A percentile compares a stretch with the other conserved stretches of the same genome.
phyloP scores from a whole-genome alignment of 306 rosid species.

The Pueraria montana region DNA sequence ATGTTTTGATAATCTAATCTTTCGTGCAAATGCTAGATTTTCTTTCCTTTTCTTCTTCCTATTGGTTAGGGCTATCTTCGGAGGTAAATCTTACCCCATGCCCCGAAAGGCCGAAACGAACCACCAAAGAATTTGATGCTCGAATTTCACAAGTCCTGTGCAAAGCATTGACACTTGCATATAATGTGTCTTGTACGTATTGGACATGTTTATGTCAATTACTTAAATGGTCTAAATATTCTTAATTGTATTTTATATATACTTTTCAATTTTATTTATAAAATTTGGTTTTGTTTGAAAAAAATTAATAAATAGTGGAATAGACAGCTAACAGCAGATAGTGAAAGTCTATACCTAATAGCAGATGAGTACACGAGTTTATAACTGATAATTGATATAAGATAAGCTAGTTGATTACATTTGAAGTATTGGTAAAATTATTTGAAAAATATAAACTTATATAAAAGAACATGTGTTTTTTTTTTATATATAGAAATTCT shows the following conservation, averaged over 20 bases:
- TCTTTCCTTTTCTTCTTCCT: neutral
- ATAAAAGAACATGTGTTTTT: neutral
- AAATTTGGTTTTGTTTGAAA: neutral
- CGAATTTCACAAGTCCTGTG: neutral
- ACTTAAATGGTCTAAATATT: neutral
- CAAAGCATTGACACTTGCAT: too few species aligned
- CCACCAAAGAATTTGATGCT: neutral
- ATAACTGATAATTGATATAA: neutral
- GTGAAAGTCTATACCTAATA: neutral
- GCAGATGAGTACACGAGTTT: too few species aligned
- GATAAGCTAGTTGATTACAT: neutral
- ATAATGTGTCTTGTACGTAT: neutral
- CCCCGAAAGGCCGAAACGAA: too few species aligned
- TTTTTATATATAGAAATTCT: neutral
- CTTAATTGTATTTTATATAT: neutral
- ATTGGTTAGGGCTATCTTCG: neutral
- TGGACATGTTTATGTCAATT: neutral
- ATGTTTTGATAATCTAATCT: conserved; percentile 26
- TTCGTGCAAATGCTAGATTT: conserved; percentile 2
- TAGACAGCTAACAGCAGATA: neutral
- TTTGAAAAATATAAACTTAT: neutral
- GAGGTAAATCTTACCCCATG: neutral
- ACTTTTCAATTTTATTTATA: neutral
- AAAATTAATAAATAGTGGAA: neutral
- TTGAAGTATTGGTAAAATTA: neutral